Conservation (phyloP, 768 basidiomycete species). For the Gelatoporia subvermispora region DNA sequence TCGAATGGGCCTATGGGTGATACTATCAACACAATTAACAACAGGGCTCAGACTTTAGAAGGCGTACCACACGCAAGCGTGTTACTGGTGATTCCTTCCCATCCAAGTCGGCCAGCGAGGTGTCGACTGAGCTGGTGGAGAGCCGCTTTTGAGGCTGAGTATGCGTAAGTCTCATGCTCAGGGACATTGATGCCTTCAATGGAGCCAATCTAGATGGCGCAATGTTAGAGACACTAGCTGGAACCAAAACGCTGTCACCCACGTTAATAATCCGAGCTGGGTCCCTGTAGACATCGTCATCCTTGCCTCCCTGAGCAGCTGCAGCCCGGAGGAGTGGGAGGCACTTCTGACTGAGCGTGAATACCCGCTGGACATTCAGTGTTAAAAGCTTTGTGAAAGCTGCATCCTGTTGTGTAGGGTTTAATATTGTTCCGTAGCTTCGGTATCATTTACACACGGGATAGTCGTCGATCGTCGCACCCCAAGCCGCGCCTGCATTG, state of each 20-base stretch:
- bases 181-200: constrained; percentile 54
- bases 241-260: constrained; percentile 6
- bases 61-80: constrained; percentile 55
- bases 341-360: constrained; percentile 57
- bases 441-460: constrained; percentile 28
- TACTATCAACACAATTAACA: neutral
- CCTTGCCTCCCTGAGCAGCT: constrained; percentile 34
- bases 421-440: neutral
- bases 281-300: constrained; percentile 34
- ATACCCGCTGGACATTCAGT: constrained; percentile 59
- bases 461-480: constrained; percentile 40
- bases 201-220: constrained; percentile 52
- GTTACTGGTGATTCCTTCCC: constrained; percentile 55
- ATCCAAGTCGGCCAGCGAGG: constrained; percentile 51
- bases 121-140: constrained; percentile 56
- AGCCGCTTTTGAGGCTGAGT: constrained; percentile 60
- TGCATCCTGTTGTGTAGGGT: constrained; percentile 34
- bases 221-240: neutral
- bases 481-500: constrained; percentile 61
- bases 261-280: constrained; percentile 62
- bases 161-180: constrained; percentile 58
- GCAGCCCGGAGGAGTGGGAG: constrained; percentile 51
- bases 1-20: constrained; percentile 21
- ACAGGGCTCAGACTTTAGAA: neutral
- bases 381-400: constrained; percentile 59